phyloP scores from a whole-genome alignment of 345 rosid species.

The Streptanthus diversifolius region DNA sequence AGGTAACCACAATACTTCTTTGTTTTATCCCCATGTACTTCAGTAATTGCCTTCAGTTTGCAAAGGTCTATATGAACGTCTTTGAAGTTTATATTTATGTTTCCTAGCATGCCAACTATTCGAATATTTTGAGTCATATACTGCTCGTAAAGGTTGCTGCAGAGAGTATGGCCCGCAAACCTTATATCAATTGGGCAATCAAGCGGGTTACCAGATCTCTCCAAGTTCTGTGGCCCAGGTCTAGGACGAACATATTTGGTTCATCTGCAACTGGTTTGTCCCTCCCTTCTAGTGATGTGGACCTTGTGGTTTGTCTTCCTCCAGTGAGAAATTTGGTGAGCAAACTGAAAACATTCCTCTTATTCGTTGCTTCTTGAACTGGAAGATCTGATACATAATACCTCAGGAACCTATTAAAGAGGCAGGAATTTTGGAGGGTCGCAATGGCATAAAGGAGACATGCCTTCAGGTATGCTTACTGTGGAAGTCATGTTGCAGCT shows the following conservation, averaged over 20 bases:
- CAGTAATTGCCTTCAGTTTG: constrained; percentile 12
- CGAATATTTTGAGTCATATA: constrained; percentile 26
- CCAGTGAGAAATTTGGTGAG: constrained; percentile 97
- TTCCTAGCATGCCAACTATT: neutral
- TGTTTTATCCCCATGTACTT: constrained; percentile 7
- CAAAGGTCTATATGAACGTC: constrained; percentile 1
- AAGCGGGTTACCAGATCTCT: constrained; percentile 93
- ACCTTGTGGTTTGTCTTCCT: constrained; percentile 97
- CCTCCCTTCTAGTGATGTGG: constrained; percentile 97
- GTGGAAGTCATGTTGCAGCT: constrained; percentile 9
- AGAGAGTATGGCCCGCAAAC: constrained; percentile 76
- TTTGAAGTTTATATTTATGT: constrained; percentile 9
- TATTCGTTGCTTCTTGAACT: constrained; percentile 13
- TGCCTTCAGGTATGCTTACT: constrained; percentile 81
- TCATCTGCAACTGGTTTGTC: constrained; percentile 94
- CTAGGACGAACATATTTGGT: constrained; percentile 87
- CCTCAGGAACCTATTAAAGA: constrained; percentile 95
- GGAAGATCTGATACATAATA: constrained; percentile 33
- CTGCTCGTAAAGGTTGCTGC: constrained; percentile 62
- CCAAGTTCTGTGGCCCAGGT: constrained; percentile 97
- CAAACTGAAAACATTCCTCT: constrained; percentile 10
- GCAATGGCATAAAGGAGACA: constrained; percentile 98
- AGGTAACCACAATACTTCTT: constrained; percentile 43
- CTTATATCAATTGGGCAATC: constrained; percentile 90
- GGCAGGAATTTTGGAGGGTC: constrained; percentile 99